Conservation (phyloP, 371 early-diverging fungal species). For the Rhizopus sp. region DNA sequence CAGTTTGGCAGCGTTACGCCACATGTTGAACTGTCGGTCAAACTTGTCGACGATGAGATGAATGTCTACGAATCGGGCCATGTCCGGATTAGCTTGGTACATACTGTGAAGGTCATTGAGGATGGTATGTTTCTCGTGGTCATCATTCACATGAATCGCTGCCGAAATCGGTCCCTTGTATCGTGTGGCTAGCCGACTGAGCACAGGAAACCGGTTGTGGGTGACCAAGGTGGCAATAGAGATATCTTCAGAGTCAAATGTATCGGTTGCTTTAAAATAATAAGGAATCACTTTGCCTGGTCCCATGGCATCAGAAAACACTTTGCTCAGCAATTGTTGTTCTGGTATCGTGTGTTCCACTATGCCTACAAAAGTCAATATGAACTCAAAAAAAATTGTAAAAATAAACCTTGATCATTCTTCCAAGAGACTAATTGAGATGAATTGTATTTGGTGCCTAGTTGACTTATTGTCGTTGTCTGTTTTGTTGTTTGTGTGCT, state of each 20-base stretch:
- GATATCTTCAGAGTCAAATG: conserved; percentile 57
- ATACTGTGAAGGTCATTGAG: conserved; percentile 47
- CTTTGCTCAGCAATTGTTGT: conserved; percentile 58
- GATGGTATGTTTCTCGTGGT: conserved; percentile 43
- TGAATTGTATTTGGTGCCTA: conserved; percentile 21
- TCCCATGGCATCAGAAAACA: conserved; percentile 66
- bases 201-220: conserved; percentile 45
- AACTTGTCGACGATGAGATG: conserved; percentile 58
- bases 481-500: no score
- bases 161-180: conserved; percentile 53
- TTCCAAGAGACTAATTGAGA: conserved; percentile 31
- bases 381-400: neutral
- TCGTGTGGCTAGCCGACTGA: conserved; percentile 47
- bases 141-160: conserved; percentile 60
- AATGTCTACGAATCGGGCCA: conserved; percentile 51
- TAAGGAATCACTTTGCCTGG: conserved; percentile 67
- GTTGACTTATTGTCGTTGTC: conserved; percentile 6
- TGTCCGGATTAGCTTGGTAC: conserved; percentile 43
- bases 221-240: conserved; percentile 55
- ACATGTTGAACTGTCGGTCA: conserved; percentile 66
- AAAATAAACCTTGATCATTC: conserved; percentile 30
- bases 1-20: conserved; percentile 67
- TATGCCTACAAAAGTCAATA: neutral
- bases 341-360: conserved; percentile 35
- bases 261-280: conserved; percentile 54